A percentile compares a stretch with the other conserved stretches of the same genome.
phyloP scores from a whole-genome alignment of 192 early-diverging fungal species.

The Backusella circina region DNA sequence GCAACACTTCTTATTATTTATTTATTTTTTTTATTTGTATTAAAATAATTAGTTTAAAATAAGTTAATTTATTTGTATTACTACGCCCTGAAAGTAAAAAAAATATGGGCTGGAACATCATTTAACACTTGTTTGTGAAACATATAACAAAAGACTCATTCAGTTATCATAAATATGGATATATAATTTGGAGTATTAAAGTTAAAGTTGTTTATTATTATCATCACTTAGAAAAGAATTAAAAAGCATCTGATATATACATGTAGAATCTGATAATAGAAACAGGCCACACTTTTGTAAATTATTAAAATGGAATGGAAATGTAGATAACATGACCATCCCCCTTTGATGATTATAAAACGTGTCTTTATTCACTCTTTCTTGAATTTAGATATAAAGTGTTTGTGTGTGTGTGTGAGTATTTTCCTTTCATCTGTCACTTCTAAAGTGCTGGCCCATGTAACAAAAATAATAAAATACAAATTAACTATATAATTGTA shows the following conservation, averaged over 20 bases:
- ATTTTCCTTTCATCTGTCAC: slow-evolving; percentile 2
- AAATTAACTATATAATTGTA: not conserved
- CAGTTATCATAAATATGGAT: not conserved
- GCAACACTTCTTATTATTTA: not conserved
- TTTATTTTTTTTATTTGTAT: not conserved
- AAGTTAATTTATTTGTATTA: slow-evolving; percentile 1
- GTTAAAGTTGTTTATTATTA: not conserved
- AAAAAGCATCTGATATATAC: slow-evolving; percentile 1
- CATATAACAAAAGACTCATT: not conserved
- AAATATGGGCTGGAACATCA: not conserved
- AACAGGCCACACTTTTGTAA: not conserved
- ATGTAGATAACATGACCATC: not conserved
- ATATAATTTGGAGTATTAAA: not conserved
- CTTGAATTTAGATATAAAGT: not conserved
- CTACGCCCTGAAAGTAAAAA: not conserved
- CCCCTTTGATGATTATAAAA: not conserved
- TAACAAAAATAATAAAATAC: not conserved
- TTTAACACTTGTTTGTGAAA: not conserved
- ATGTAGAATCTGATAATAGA: not conserved
- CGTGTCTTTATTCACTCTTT: not conserved
- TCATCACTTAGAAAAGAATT: not conserved
- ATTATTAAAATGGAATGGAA: not conserved
- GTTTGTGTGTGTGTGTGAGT: not conserved
- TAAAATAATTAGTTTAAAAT: not conserved
- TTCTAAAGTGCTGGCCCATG: not conserved